Conservation (phyloP, 1,139 yeast genomes). For the Cylindricascospora bacillispora region DNA sequence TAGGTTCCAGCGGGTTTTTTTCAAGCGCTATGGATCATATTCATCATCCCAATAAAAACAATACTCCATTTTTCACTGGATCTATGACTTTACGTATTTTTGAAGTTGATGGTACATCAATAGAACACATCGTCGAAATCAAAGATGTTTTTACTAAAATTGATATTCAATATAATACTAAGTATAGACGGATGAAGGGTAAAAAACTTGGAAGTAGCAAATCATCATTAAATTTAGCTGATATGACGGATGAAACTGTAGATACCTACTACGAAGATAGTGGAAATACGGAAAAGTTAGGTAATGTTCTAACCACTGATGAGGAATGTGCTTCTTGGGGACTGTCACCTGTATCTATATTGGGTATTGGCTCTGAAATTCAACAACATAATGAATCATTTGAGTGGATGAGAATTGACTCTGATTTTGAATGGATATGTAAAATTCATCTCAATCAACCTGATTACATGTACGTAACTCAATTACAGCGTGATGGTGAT, state of each 20-base stretch:
- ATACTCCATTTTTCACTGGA: slow-evolving; percentile 57
- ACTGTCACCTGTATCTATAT: neutral
- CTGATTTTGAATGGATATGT: slow-evolving; percentile 96
- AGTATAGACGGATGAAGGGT: slow-evolving; percentile 62
- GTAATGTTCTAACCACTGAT: slow-evolving; percentile 4
- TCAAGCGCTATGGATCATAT: slow-evolving; percentile 18
- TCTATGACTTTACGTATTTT: slow-evolving; percentile 96
- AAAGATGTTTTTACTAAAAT: slow-evolving; percentile 76
- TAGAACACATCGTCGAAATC: slow-evolving; percentile 89
- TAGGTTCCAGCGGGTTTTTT: slow-evolving; percentile 19
- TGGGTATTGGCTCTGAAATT: slow-evolving; percentile 14
- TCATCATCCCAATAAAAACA: slow-evolving; percentile 15
- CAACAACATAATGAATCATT: slow-evolving; percentile 59
- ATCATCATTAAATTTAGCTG: slow-evolving; percentile 7
- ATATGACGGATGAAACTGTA: slow-evolving; percentile 13
- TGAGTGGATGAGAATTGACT: slow-evolving; percentile 95
- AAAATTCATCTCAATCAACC: slow-evolving; percentile 73
- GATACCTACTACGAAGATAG: slow-evolving; percentile 17
- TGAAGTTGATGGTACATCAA: slow-evolving; percentile 98
- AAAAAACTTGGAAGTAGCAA: slow-evolving; percentile 35
- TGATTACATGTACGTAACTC: slow-evolving; percentile 91
- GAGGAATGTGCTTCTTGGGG: slow-evolving; percentile 3
- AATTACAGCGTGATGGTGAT: slow-evolving; percentile 86
- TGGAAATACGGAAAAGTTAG: slow-evolving; percentile 7
- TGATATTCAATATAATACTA: slow-evolving; percentile 91